Base-by-base conservation (phyloP, 208 protist genomes). In the Trypanosoma cruzi region DNA sequence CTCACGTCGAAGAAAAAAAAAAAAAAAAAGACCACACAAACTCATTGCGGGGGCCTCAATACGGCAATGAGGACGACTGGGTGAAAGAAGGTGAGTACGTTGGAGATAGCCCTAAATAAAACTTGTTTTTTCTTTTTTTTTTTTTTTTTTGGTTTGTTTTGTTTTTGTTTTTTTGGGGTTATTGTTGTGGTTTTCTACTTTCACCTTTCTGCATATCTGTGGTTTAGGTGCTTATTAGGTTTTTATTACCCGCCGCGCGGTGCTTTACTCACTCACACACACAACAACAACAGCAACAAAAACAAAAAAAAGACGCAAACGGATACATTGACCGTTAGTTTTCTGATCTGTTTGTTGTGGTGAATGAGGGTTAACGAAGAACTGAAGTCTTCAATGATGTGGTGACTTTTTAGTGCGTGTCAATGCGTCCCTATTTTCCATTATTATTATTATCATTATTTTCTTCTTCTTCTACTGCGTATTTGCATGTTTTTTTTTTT, bases 181-280 rank as follows among this genome's bases (percentile, higher is more conserved):
- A n/a, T n/a, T n/a, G n/a, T n/a, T n/a, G n/a, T n/a, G n/a, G n/a
- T n/a, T n/a, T n/a, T n/a, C n/a, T n/a, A n/a, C n/a, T n/a, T n/a
- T n/a, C n/a, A n/a, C n/a, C n/a, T n/a, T n/a, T n/a, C n/a, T n/a
- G n/a, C n/a, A n/a, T n/a, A n/a, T n/a, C n/a, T n/a, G n/a, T n/a
- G n/a, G n/a, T n/a, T 67, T 46, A 71, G 37, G 56, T 44, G 32
- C 26, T 56, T 48, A 49, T 64, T 28, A 40, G 46, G 14, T 67
- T 56, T 48, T 34, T 28, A 26, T 62, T n/a, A 40, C 13, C 67
- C 7, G 58, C 34, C 24, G n/a, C 67, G 34, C 64, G 32, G 3
- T 44, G 40, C 1, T 1, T 44, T 44, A 7, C 40, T 44, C 40
- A 14, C 40, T n/a, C n/a, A n/a, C n/a, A n/a, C n/a, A n/a, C n/a